These are phyloP conservation scores for Phyllosticta paracitricarpa DNA, from an alignment of 2,329 filamentous ascomycete genomes.

Conservation along the genomic window DNA sequence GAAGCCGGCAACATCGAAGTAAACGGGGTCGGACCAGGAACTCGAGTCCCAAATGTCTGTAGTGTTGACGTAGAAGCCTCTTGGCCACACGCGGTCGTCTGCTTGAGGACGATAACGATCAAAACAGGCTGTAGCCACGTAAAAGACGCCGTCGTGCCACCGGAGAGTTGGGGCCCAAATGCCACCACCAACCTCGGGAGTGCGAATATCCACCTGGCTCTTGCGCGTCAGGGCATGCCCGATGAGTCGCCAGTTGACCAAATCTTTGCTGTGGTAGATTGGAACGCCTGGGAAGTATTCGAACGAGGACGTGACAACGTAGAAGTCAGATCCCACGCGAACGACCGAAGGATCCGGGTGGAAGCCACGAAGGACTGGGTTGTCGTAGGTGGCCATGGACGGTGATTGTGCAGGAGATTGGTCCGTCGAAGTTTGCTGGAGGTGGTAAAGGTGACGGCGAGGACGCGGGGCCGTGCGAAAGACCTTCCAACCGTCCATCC, in stretches of 20 bases:
- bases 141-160: conserved; percentile 35
- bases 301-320: conserved; percentile 52
- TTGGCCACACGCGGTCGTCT: conserved; percentile 40
- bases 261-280: conserved; percentile 48
- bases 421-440: neutral
- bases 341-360: conserved; percentile 52
- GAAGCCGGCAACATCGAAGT: conserved; percentile 45
- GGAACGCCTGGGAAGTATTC: conserved; percentile 53
- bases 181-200: conserved; percentile 41
- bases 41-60: conserved; percentile 42
- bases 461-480: neutral
- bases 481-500: neutral
- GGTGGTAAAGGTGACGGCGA: neutral
- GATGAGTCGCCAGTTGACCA: conserved; percentile 45
- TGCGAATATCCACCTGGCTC: conserved; percentile 31
- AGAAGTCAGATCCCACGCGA: conserved; percentile 43
- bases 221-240: conserved; percentile 42
- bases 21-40: conserved; percentile 45
- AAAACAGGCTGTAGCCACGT: conserved; percentile 38
- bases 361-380: conserved; percentile 50
- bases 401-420: conserved; percentile 19
- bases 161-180: conserved; percentile 41
- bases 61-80: conserved; percentile 46
- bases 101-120: conserved; percentile 33
- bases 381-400: conserved; percentile 14